phyloP scores from a whole-genome alignment of 768 basidiomycete genomes.

The Gelatoporia subvermispora region DNA sequence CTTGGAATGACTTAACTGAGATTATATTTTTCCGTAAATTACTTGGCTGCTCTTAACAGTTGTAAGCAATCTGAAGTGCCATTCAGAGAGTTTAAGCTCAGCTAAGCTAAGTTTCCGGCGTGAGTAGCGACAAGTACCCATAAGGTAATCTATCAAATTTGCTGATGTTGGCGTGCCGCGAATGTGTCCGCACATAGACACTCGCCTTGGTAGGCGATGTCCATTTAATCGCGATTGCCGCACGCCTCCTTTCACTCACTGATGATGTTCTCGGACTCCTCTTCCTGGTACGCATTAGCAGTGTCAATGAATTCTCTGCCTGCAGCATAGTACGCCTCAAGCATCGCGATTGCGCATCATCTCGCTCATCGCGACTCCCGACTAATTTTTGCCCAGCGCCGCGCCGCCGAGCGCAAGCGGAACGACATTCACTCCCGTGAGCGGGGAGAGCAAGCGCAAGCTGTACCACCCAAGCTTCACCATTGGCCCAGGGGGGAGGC shows the following conservation, averaged over 20 bases:
- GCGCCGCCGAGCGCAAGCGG: slow-evolving; percentile 34
- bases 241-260: slow-evolving; percentile 38
- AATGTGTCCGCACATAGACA: too few species aligned
- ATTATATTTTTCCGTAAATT: too few species aligned
- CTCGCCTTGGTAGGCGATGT: slow-evolving; percentile 27
- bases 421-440: slow-evolving; percentile 32
- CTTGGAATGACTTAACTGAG: too few species aligned
- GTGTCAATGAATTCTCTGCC: slow-evolving; percentile 32
- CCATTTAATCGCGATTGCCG: slow-evolving; percentile 32
- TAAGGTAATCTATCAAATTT: too few species aligned
- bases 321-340: slow-evolving; percentile 33
- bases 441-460: slow-evolving; percentile 29
- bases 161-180: background rate
- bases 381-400: slow-evolving; percentile 36
- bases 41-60: too few species aligned
- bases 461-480: slow-evolving; percentile 26
- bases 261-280: slow-evolving; percentile 32
- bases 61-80: too few species aligned
- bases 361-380: slow-evolving; percentile 21
- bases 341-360: slow-evolving; percentile 36
- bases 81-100: too few species aligned
- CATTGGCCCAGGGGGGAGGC: slow-evolving; percentile 12
- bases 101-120: too few species aligned
- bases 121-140: too few species aligned
- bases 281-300: slow-evolving; percentile 34